Percentiles rank a stretch among this genome's conserved stretches.
These are phyloP conservation scores for Ganoderma meredithae DNA, from an alignment of 1,284 basidiomycete genomes.

Conservation along the genomic window DNA sequence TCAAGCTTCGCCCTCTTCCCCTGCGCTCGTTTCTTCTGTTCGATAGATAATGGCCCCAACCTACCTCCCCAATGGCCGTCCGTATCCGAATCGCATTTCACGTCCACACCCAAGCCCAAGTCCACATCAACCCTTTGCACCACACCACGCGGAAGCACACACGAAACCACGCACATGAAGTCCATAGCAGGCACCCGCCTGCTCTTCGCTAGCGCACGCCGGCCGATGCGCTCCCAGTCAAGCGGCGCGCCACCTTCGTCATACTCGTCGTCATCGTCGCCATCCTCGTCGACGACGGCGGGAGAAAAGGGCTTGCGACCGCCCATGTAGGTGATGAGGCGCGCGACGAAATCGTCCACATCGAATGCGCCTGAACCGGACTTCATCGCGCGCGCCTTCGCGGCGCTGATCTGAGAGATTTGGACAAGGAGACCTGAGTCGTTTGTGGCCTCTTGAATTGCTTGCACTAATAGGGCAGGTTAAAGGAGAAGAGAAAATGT, in stretches of 20 bases:
- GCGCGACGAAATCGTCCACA: slow-evolving; percentile 81
- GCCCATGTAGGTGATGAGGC: slow-evolving; percentile 77
- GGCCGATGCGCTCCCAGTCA: slow-evolving; percentile 79
- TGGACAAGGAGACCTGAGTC: slow-evolving; percentile 78
- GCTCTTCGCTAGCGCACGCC: slow-evolving; percentile 77
- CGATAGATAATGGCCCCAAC: slow-evolving; percentile 80
- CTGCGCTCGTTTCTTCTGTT: slow-evolving; percentile 72
- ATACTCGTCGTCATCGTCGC: slow-evolving; percentile 40
- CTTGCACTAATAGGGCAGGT: slow-evolving; percentile 61
- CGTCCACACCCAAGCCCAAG: not conserved
- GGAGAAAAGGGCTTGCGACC: slow-evolving; percentile 54
- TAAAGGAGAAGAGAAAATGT: too few relatives aligned
- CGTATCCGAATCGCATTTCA: not conserved
- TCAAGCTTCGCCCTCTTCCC: slow-evolving; percentile 74
- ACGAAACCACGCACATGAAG: slow-evolving; percentile 69
- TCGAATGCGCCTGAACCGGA: slow-evolving; percentile 85
- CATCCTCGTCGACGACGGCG: slow-evolving; percentile 25
- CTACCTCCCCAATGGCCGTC: slow-evolving; percentile 45
- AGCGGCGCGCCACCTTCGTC: slow-evolving; percentile 50
- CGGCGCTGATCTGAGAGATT: slow-evolving; percentile 73
- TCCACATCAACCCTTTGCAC: not conserved
- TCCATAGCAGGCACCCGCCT: slow-evolving; percentile 75
- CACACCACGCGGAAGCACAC: not conserved
- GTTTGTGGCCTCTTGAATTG: slow-evolving; percentile 81
- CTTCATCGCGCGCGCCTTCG: slow-evolving; percentile 87